Evolutionary conservation across 306 rosid species (phyloP).

Genomic region (Cicer bijugum): DNA sequence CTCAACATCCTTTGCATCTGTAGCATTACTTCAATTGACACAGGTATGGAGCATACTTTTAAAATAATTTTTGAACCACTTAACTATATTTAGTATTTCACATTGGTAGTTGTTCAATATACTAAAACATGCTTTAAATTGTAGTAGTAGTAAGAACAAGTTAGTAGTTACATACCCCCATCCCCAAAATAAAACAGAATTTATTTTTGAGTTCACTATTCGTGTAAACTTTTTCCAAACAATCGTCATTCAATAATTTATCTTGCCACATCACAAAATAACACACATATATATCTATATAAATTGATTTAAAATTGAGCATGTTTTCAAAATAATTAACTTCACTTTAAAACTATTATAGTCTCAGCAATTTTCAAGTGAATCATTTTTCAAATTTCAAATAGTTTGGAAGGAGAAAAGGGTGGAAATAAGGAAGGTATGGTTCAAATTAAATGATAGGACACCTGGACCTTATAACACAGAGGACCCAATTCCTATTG

Average conservation of each 20-base stretch:
- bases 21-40: constrained; percentile 71
- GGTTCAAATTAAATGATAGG: neutral
- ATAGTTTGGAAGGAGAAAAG: neutral
- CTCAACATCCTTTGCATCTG: constrained; percentile 54
- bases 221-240: constrained; percentile 2
- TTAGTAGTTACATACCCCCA: constrained; percentile 10
- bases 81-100: constrained; percentile 28
- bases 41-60: constrained; percentile 62
- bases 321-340: neutral
- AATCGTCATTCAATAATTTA: neutral
- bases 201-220: neutral
- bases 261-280: neutral
- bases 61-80: constrained; percentile 1
- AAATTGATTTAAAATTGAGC: neutral
- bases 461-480: too few species aligned
- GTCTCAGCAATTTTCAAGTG: neutral
- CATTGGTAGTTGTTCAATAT: constrained; percentile 3
- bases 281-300: neutral
- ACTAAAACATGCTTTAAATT: constrained; percentile 5
- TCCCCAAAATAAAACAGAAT: neutral
- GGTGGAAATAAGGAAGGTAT: neutral
- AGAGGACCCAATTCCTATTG: too few species aligned
- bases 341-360: constrained; percentile 7
- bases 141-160: neutral
- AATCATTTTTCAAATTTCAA: neutral